phyloP scores from a whole-genome alignment of 305 asterid genomes.

The Rubia peregrina region DNA sequence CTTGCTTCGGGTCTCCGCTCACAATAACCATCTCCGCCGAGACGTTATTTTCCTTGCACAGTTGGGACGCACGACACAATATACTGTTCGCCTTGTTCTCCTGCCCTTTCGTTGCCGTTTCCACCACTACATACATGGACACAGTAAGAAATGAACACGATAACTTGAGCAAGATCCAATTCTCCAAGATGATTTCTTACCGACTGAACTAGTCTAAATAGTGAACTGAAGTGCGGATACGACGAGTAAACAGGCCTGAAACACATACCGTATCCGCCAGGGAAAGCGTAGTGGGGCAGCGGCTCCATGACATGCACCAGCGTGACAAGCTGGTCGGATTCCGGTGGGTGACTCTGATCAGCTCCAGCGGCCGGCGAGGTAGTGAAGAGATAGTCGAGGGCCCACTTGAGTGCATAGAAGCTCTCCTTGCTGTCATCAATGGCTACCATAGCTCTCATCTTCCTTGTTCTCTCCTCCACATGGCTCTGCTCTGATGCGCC shows the following conservation, averaged over 20 bases:
- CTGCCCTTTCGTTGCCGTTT: constrained; percentile 44
- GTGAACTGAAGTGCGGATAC: no score
- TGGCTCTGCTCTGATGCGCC: background rate
- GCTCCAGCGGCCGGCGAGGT: no score
- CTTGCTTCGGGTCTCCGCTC: constrained; percentile 68
- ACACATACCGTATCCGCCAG: constrained; percentile 49
- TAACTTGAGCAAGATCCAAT: no score
- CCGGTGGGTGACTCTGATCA: constrained; percentile 2
- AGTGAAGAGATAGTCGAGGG: constrained; percentile 32
- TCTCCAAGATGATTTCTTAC: no score
- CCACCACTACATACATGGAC: constrained; percentile 19
- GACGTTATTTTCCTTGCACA: constrained; percentile 50
- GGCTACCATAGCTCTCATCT: constrained; percentile 49
- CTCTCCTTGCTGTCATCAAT: constrained; percentile 59
- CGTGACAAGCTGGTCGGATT: constrained; percentile 23
- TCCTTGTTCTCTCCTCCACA: background rate
- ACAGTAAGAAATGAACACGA: no score
- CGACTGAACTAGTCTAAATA: no score
- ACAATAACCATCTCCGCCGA: constrained; percentile 47
- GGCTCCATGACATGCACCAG: constrained; percentile 46
- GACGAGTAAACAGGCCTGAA: background rate
- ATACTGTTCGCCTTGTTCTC: constrained; percentile 39
- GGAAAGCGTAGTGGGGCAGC: constrained; percentile 45
- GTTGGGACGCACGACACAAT: constrained; percentile 39
- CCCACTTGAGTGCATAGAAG: constrained; percentile 55